Conservation (phyloP, 257 asterid species). For the Verbascum thapsus region DNA sequence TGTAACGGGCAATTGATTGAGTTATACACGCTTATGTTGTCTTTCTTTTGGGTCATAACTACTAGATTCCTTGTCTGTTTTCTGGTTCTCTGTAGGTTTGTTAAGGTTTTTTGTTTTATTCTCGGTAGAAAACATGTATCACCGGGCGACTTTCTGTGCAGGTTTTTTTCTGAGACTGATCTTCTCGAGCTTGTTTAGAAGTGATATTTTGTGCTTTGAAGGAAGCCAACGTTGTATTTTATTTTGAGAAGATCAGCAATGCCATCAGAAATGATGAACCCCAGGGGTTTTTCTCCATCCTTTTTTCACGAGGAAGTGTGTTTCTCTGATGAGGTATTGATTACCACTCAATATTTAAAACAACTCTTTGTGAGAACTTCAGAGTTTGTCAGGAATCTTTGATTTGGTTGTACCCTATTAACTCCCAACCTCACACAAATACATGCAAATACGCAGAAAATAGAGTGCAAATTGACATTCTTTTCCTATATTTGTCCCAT, state of each 20-base stretch:
- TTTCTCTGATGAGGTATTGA: slow-evolving; percentile 64
- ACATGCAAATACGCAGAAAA: not conserved
- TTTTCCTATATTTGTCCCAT: slow-evolving; percentile 24
- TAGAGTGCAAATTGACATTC: slow-evolving; percentile 1
- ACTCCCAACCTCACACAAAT: not conserved
- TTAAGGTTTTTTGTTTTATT: slow-evolving; percentile 4
- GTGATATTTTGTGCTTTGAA: slow-evolving; percentile 33
- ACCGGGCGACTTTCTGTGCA: slow-evolving; percentile 36
- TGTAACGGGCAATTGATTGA: slow-evolving; percentile 29
- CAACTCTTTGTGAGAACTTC: slow-evolving; percentile 5
- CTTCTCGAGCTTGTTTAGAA: slow-evolving; percentile 35
- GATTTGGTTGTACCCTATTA: not conserved
- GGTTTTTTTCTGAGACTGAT: slow-evolving; percentile 38
- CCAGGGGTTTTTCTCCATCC: slow-evolving; percentile 69
- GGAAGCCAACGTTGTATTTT: slow-evolving; percentile 36
- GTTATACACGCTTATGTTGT: not conserved
- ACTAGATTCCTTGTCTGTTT: not conserved
- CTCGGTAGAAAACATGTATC: slow-evolving; percentile 18
- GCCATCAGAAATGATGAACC: slow-evolving; percentile 61
- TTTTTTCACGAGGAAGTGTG: slow-evolving; percentile 66
- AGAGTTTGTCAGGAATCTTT: not conserved
- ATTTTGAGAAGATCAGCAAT: slow-evolving; percentile 37
- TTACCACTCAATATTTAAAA: slow-evolving; percentile 10
- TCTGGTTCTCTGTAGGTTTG: slow-evolving; percentile 15
- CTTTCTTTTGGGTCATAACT: slow-evolving; percentile 13